phyloP scores from a whole-genome alignment of 1,284 basidiomycete genomes.

The Stereum hirsutum region DNA sequence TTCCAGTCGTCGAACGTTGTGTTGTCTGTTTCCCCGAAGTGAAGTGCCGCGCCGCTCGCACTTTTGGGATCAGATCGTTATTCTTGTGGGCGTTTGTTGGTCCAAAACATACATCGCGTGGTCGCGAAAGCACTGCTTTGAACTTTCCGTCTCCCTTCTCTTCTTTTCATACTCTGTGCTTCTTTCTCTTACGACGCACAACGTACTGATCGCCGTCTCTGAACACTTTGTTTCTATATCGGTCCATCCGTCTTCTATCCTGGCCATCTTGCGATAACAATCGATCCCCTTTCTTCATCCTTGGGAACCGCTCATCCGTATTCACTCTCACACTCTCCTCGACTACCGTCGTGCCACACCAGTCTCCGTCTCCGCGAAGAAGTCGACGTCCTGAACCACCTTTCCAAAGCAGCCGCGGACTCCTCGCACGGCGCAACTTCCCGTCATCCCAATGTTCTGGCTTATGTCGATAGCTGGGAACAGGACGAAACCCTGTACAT shows the following conservation, averaged over 20 bases:
- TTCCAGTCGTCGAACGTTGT: background rate
- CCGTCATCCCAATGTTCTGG: slow-evolving; percentile 69
- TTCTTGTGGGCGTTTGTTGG: background rate
- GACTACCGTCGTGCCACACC: too few species aligned
- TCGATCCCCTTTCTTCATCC: background rate
- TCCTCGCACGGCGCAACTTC: slow-evolving; percentile 16
- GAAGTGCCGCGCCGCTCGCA: too few species aligned
- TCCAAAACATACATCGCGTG: background rate
- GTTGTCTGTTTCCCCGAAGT: slow-evolving; percentile 1
- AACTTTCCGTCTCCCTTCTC: too few species aligned
- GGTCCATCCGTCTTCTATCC: background rate
- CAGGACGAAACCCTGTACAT: slow-evolving; percentile 88
- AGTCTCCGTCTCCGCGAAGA: slow-evolving; percentile 91
- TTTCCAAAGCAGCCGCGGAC: slow-evolving; percentile 36
- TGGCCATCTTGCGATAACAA: background rate
- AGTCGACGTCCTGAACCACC: slow-evolving; percentile 84
- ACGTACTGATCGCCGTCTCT: background rate
- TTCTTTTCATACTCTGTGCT: too few species aligned
- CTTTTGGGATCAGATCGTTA: too few species aligned
- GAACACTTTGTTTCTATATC: background rate
- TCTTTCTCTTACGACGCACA: too few species aligned
- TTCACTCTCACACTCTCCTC: too few species aligned
- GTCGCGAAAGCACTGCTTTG: too few species aligned
- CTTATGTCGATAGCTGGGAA: slow-evolving; percentile 97
- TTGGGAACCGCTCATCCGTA: background rate